phyloP scores from a whole-genome alignment of 2,329 filamentous ascomycete species.

The Botrytis tulipae region DNA sequence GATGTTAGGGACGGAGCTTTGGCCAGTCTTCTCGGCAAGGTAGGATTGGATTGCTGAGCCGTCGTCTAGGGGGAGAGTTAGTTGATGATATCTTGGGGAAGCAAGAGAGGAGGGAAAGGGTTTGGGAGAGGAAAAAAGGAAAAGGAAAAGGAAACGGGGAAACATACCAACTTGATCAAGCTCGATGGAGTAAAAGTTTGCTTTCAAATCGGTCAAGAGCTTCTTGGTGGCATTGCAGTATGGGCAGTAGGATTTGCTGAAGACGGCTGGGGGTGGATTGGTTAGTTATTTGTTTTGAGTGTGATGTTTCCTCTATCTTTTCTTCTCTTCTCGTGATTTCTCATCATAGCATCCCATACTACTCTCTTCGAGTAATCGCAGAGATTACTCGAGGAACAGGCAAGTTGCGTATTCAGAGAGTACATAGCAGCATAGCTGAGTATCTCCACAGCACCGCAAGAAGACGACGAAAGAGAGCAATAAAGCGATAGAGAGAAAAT shows the following conservation, averaged over 20 bases:
- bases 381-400: neutral
- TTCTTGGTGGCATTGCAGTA: conserved; percentile 83
- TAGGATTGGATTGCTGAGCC: conserved; percentile 80
- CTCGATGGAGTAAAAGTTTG: conserved; percentile 75
- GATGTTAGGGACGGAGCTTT: conserved; percentile 92
- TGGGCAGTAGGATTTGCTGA: conserved; percentile 96
- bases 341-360: neutral
- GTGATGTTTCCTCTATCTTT: no score
- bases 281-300: neutral
- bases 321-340: no score
- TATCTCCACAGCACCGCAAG: neutral
- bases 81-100: neutral
- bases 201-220: conserved; percentile 65
- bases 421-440: no score
- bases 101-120: neutral
- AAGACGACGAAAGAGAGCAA: neutral
- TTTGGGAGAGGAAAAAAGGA: no score
- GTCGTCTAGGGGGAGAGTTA: conserved; percentile 57
- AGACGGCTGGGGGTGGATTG: conserved; percentile 62
- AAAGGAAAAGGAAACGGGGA: neutral
- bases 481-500: no score
- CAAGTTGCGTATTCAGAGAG: no score
- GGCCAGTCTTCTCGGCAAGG: conserved; percentile 74
- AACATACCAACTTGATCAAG: conserved; percentile 74
- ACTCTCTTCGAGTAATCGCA: no score